These are phyloP conservation scores for Podila verticillata DNA, from an alignment of 192 early-diverging fungal species.

Conservation along the genomic window DNA sequence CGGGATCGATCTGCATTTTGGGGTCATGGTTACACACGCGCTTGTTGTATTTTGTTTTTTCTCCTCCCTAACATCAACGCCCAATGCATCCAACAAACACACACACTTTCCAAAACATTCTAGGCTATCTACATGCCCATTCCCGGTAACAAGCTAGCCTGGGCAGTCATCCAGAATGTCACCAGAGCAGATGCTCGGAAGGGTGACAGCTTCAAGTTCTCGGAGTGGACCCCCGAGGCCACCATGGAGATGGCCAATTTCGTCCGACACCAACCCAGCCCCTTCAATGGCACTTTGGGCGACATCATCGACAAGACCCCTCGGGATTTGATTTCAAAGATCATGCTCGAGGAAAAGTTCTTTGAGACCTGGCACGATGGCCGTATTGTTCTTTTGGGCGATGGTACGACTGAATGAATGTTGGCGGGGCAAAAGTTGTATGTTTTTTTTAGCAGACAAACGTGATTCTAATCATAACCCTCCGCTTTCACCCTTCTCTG, in stretches of 20 bases:
- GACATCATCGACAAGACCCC: constrained; percentile 41
- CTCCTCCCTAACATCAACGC: too few species aligned
- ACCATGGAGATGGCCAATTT: constrained; percentile 21
- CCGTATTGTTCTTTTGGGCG: constrained; percentile 35
- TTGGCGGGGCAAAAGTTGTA: neutral
- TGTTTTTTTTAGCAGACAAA: neutral
- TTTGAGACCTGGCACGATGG: constrained; percentile 43
- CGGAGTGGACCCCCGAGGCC: constrained; percentile 12
- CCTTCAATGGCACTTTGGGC: constrained; percentile 16
- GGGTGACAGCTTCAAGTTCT: constrained; percentile 21
- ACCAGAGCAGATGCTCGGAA: constrained; percentile 1
- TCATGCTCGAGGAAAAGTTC: constrained; percentile 47
- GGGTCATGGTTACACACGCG: constrained; percentile 2
- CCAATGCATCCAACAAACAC: neutral
- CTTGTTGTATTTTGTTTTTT: neutral
- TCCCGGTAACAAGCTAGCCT: constrained; percentile 10
- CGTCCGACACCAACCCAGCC: constrained; percentile 7
- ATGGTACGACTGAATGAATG: constrained; percentile 19
- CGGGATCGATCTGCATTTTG: too few species aligned
- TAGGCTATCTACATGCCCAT: constrained; percentile 26
- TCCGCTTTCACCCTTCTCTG: neutral
- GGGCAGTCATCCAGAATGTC: constrained; percentile 25
- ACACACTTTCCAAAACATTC: neutral
- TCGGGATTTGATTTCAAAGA: constrained; percentile 36
- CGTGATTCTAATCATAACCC: neutral